Evolutionary conservation across 352 stramenopile genomes (phyloP).

Genomic region (Thraustochytrium sp.): DNA sequence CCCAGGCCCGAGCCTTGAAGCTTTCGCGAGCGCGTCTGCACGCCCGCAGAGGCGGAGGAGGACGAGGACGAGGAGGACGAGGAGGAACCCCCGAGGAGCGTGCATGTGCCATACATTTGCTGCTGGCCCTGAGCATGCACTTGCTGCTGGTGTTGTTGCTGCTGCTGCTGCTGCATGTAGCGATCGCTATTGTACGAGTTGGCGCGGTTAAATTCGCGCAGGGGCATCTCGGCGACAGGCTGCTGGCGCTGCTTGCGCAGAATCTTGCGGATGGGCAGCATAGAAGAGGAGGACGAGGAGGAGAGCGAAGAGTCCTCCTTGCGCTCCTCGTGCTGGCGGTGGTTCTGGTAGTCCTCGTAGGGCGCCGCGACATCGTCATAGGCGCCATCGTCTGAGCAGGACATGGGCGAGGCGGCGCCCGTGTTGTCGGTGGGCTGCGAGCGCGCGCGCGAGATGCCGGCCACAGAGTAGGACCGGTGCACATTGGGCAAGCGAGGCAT

Average conservation of each 20-base stretch:
- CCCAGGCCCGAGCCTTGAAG: not conserved
- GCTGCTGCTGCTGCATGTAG: too few relatives aligned
- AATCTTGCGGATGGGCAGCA: constrained; percentile 37
- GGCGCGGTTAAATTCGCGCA: not conserved
- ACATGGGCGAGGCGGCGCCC: constrained; percentile 10
- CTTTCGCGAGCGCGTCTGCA: not conserved
- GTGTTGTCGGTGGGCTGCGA: not conserved
- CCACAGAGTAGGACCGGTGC: not conserved
- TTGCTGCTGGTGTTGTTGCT: not conserved
- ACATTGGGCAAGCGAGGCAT: not conserved
- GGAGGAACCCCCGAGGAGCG: not conserved
- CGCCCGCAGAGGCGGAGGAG: not conserved
- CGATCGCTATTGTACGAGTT: not conserved
- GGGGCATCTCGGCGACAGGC: not conserved
- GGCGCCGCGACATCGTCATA: too few relatives aligned
- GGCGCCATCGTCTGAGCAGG: not conserved
- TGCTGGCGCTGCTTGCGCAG: constrained; percentile 14
- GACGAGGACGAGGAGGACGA: not conserved
- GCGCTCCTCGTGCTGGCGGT: not conserved
- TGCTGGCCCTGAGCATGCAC: not conserved
- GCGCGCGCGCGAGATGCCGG: not conserved
- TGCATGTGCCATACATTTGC: not conserved
- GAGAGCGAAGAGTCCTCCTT: constrained; percentile 5
- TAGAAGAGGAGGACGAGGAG: not conserved
- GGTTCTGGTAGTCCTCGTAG: too few relatives aligned